A percentile compares a stretch with the other conserved stretches of the same genome.
Conservation (phyloP, 2,329 filamentous ascomycete species). For the Colletotrichum horii region DNA sequence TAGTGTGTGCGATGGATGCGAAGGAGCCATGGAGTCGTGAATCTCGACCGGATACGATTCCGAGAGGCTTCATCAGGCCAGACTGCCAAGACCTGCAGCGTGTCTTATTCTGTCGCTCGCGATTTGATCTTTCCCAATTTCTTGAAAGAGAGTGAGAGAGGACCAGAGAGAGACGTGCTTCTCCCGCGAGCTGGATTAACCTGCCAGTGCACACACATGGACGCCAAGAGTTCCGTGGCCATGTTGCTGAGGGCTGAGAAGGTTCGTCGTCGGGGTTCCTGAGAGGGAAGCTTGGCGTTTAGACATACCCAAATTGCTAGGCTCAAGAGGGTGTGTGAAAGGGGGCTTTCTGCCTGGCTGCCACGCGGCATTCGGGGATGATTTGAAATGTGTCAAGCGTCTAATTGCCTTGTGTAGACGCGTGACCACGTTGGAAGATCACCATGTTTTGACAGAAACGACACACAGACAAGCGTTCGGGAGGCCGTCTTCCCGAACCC, state of each 20-base stretch:
- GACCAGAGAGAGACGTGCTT: neutral
- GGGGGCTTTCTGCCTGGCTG: neutral
- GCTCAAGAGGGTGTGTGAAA: neutral
- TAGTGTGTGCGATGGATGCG: neutral
- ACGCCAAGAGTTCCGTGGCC: neutral
- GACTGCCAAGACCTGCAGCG: neutral
- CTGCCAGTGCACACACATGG: neutral
- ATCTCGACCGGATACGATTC: neutral
- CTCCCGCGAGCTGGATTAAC: neutral
- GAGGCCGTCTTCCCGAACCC: neutral
- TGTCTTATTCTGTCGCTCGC: neutral
- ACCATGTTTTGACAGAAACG: neutral
- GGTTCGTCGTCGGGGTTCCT: neutral
- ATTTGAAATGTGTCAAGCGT: conserved; percentile 3
- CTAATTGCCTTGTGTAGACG: neutral
- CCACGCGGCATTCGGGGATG: neutral
- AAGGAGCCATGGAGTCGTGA: neutral
- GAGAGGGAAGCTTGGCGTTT: neutral
- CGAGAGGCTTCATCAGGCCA: neutral
- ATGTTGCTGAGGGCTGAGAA: neutral
- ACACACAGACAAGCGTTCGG: neutral
- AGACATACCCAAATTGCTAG: neutral
- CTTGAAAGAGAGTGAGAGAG: neutral
- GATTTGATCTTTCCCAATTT: neutral
- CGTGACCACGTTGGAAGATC: neutral